These are phyloP conservation scores for Solanum chacoense DNA, from an alignment of 305 asterid species.

Conservation along the genomic window DNA sequence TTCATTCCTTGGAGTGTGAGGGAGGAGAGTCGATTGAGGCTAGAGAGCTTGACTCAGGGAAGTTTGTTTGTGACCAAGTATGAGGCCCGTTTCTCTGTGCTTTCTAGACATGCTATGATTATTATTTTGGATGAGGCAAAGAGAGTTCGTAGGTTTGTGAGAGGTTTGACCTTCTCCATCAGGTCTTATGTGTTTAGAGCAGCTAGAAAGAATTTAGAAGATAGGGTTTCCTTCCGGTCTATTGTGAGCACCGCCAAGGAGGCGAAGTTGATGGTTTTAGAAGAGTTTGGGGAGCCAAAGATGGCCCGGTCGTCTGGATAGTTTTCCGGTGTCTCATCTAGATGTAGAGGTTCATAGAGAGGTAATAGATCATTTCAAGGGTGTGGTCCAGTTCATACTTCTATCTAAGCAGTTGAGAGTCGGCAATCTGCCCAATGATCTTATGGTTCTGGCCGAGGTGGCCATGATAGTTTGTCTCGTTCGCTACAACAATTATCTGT, in stretches of 20 bases:
- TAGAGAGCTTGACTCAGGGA: background rate
- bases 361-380: too few species aligned
- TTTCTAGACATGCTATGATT: background rate
- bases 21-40: background rate
- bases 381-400: background rate
- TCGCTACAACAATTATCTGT: too few species aligned
- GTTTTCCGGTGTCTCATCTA: background rate
- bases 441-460: background rate
- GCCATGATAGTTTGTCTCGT: background rate
- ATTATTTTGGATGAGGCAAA: background rate
- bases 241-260: background rate
- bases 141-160: background rate
- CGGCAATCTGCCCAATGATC: background rate
- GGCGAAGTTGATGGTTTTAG: background rate
- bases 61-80: background rate
- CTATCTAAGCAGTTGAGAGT: background rate
- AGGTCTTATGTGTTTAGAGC: too few species aligned
- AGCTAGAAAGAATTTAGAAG: background rate
- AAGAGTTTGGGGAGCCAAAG: background rate
- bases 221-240: background rate
- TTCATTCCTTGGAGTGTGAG: background rate
- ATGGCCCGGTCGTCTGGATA: background rate
- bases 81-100: background rate
- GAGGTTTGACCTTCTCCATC: background rate
- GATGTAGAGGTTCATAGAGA: background rate